These are phyloP conservation scores for Clavispora asparagi DNA, from an alignment of 805 yeast species.

Conservation along the genomic window DNA sequence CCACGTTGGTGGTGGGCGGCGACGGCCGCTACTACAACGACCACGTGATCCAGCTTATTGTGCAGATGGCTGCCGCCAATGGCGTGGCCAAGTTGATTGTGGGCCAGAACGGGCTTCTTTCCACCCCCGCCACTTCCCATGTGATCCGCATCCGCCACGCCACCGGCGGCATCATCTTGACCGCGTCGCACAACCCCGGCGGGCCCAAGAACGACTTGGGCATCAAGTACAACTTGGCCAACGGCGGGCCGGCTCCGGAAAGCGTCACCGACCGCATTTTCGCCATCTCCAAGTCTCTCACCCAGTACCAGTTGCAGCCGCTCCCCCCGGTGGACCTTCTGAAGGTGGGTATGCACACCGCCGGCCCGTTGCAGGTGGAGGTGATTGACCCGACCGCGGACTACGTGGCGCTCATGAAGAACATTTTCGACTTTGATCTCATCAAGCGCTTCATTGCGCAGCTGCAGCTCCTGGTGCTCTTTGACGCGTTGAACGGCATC, in stretches of 20 bases:
- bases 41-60: slow-evolving; percentile 73
- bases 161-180: slow-evolving; percentile 93
- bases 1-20: slow-evolving; percentile 90
- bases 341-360: slow-evolving; percentile 46
- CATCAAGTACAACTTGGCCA: slow-evolving; percentile 88
- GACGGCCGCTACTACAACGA: slow-evolving; percentile 93
- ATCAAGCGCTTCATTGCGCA: slow-evolving; percentile 65
- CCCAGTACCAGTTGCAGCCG: slow-evolving; percentile 55
- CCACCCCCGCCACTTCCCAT: slow-evolving; percentile 97
- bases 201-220: slow-evolving; percentile 92
- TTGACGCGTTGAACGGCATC: slow-evolving; percentile 91
- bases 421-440: slow-evolving; percentile 80
- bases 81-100: slow-evolving; percentile 80
- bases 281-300: slow-evolving; percentile 57
- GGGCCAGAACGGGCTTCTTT: slow-evolving; percentile 83
- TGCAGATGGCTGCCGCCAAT: slow-evolving; percentile 82
- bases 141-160: slow-evolving; percentile 69
- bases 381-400: slow-evolving; percentile 77
- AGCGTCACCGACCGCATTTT: slow-evolving; percentile 83
- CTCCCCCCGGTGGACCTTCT: slow-evolving; percentile 63
- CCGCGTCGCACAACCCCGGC: slow-evolving; percentile 98
- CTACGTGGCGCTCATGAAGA: slow-evolving; percentile 73
- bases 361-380: slow-evolving; percentile 66
- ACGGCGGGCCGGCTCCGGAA: slow-evolving; percentile 99
- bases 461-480: slow-evolving; percentile 62